A percentile compares a stretch with the other conserved stretches of the same genome.
Evolutionary conservation across 2,329 filamentous ascomycete species (phyloP).

Genomic region (Ceratocystis diversiconidia): DNA sequence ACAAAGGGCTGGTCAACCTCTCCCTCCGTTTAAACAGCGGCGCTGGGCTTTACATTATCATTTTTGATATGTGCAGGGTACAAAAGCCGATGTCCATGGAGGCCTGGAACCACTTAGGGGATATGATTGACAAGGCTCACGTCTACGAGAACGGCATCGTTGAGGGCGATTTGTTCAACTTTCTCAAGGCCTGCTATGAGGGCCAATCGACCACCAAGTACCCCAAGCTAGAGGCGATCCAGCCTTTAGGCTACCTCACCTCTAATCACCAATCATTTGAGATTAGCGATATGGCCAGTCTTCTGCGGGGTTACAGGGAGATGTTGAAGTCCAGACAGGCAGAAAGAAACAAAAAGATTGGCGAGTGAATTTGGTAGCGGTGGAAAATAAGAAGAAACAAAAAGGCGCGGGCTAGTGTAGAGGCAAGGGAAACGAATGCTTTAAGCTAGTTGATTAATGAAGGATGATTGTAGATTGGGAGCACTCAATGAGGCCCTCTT

Average conservation of each 20-base stretch:
- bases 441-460: too few relatives aligned
- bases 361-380: too few relatives aligned
- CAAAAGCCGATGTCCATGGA: background rate
- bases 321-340: too few relatives aligned
- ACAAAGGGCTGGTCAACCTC: background rate
- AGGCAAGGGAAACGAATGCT: too few relatives aligned
- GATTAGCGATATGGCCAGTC: background rate
- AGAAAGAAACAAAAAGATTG: too few relatives aligned
- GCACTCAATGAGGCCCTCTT: too few relatives aligned
- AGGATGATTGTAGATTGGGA: too few relatives aligned
- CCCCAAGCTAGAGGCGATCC: background rate
- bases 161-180: background rate
- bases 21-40: background rate
- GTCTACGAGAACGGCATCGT: background rate
- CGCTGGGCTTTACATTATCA: background rate
- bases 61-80: background rate
- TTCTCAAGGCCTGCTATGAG: background rate
- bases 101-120: background rate
- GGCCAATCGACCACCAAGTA: background rate
- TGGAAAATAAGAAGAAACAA: too few relatives aligned
- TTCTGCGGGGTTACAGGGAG: background rate
- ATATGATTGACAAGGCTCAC: background rate
- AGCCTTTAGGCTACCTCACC: background rate
- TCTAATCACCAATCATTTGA: background rate
- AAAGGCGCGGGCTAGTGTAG: too few relatives aligned